These are phyloP conservation scores for Amniculicola lignicola DNA, from an alignment of 495 filamentous ascomycete genomes.

Conservation along the genomic window DNA sequence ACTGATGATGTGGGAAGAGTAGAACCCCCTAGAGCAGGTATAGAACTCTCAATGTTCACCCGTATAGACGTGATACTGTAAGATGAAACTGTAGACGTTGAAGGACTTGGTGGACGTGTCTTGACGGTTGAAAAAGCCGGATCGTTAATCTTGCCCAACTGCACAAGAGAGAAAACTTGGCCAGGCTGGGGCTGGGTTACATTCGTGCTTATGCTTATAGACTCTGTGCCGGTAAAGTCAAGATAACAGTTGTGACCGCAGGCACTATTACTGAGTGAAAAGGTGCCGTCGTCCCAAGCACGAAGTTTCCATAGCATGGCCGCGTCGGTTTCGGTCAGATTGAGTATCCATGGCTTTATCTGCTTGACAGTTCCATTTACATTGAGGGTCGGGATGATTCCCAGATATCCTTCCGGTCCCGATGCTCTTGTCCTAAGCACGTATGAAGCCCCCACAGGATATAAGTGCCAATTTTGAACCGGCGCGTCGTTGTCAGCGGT, in stretches of 20 bases:
- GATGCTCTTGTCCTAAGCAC: conserved; percentile 8
- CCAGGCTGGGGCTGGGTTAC: neutral
- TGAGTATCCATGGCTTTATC: neutral
- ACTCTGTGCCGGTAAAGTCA: neutral
- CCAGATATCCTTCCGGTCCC: conserved; percentile 3
- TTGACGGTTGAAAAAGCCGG: conserved; percentile 13
- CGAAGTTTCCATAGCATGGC: conserved; percentile 3
- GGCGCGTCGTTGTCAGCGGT: neutral
- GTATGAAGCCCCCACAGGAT: neutral
- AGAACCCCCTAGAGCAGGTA: too few species aligned
- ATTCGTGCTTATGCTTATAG: neutral
- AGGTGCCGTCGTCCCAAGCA: conserved; percentile 4
- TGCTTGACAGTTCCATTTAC: neutral
- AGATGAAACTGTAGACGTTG: neutral
- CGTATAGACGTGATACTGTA: too few species aligned
- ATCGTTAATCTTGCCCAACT: conserved; percentile 11
- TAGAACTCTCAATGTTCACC: too few species aligned
- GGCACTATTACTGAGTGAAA: neutral
- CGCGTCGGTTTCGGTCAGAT: neutral
- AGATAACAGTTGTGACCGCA: neutral
- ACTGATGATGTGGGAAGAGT: too few species aligned
- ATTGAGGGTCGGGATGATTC: neutral
- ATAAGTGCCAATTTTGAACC: conserved; percentile 9
- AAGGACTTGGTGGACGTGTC: neutral
- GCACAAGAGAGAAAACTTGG: conserved; percentile 2